Base-by-base conservation (phyloP, 768 basidiomycete genomes). In the Lentinus tigrinus region DNA sequence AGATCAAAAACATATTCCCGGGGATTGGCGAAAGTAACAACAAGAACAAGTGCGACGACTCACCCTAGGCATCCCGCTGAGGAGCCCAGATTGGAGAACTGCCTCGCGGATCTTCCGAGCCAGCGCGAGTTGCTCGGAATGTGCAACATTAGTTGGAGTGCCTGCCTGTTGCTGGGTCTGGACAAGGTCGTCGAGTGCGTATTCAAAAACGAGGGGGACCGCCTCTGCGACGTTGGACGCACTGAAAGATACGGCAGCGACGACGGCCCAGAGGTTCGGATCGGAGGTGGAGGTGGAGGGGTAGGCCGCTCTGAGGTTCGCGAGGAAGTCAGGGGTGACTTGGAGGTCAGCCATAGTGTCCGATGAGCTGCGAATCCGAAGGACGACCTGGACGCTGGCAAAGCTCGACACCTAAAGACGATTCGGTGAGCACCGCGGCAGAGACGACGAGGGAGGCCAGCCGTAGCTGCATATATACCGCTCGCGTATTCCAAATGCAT, bases 31-130 rank as follows among this genome's bases (percentile, higher is more conserved):
- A n/a, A n/a, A n/a, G n/a, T n/a, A n/a, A n/a, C n/a, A n/a, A n/a
- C n/a, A n/a, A n/a, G n/a, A n/a, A n/a, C n/a, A n/a, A n/a, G n/a
- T n/a, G n/a, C 31, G 31, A 31, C 31, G 31, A 57, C 69, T 59
- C 63, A 86, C 87, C 72, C 78, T 82, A 3, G 85, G 78, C 63
- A 81, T 83, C 8, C 87, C 87, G 52, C 75, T 74, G 19, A 80
- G 74, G 61, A 85, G 64, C 3, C 84, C 87, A 4, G 81, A 77
- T 65, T 87, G 86, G 72, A 89, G 81, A 5, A 88, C 60, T 0
- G 80, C 81, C 58, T 89, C 87, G 28, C 84, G 74, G n/a, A 87
- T 68, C 62, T 78, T 85, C 52, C 80, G 75, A 38, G 81, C 80
- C 3, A 87, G 72, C 8, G 75, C 44, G 23, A 74, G 65, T 40